A percentile compares a stretch with the other conserved stretches of the same genome.
These are phyloP conservation scores for Podospora comata DNA, from an alignment of 495 filamentous ascomycete genomes.

Conservation along the genomic window DNA sequence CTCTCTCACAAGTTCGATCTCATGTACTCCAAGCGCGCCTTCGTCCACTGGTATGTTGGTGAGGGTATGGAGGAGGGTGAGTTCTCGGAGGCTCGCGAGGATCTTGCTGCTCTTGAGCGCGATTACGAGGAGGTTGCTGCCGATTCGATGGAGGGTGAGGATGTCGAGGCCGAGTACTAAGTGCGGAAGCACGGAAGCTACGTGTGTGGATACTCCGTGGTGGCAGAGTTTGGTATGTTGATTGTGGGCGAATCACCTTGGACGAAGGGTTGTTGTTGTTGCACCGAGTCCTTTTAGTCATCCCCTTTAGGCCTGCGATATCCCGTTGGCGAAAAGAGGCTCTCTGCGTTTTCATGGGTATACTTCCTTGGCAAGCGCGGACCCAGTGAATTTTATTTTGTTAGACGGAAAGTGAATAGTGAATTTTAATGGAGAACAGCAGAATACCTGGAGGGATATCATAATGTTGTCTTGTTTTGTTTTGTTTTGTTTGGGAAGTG, in stretches of 20 bases:
- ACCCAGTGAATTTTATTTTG: conserved; percentile 27
- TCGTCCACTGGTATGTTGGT: conserved; percentile 99
- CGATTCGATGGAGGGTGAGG: conserved; percentile 88
- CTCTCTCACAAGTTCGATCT: conserved; percentile 99
- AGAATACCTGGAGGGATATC: background rate
- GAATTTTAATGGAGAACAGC: conserved; percentile 27
- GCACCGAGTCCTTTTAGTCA: conserved; percentile 12
- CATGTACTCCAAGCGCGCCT: conserved; percentile 99
- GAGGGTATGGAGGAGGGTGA: conserved; percentile 99
- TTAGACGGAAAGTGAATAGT: conserved; percentile 37
- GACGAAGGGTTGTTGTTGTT: conserved; percentile 8
- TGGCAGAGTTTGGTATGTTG: conserved; percentile 19
- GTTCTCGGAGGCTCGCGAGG: conserved; percentile 98
- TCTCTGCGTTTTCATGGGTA: conserved; percentile 25
- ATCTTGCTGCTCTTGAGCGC: conserved; percentile 93
- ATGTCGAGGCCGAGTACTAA: conserved; percentile 98
- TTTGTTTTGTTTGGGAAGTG: background rate
- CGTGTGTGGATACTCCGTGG: conserved; percentile 9
- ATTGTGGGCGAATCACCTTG: conserved; percentile 17
- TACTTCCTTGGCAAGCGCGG: conserved; percentile 32
- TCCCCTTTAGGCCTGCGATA: conserved; percentile 16
- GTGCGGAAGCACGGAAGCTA: conserved; percentile 63
- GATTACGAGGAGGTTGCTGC: conserved; percentile 99
- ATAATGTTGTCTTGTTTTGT: background rate
- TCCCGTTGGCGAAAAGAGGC: conserved; percentile 26